Evolutionary conservation across 495 filamentous ascomycete genomes (phyloP).

Genomic region (Aspergillus conjunctus): DNA sequence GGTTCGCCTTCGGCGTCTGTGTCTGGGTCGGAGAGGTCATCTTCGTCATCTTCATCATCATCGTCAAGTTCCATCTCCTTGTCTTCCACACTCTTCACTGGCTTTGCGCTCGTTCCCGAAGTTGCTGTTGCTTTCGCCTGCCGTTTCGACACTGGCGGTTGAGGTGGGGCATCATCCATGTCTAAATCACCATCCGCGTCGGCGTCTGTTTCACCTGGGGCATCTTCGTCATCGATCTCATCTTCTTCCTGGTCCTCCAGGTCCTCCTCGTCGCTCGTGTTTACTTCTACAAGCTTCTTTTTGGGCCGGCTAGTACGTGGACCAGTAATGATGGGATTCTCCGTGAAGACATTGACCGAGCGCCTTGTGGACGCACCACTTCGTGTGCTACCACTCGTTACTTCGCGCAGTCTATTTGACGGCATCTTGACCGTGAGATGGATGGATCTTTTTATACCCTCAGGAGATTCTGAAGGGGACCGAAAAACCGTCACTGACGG

Average conservation of each 20-base stretch:
- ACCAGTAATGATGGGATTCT: slow-evolving; percentile 61
- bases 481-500: slow-evolving; percentile 55
- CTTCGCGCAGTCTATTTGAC: slow-evolving; percentile 78
- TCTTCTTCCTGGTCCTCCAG: slow-evolving; percentile 55
- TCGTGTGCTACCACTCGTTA: slow-evolving; percentile 50
- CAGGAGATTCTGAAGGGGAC: slow-evolving; percentile 56
- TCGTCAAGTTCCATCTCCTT: slow-evolving; percentile 62
- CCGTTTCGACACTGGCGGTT: slow-evolving; percentile 40
- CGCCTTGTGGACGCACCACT: slow-evolving; percentile 33
- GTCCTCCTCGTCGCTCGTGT: slow-evolving; percentile 59
- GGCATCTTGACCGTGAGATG: slow-evolving; percentile 84
- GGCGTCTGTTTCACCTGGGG: slow-evolving; percentile 48
- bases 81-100: slow-evolving; percentile 56
- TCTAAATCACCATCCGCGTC: slow-evolving; percentile 62
- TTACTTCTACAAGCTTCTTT: slow-evolving; percentile 69
- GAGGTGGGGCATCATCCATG: slow-evolving; percentile 55
- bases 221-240: slow-evolving; percentile 55
- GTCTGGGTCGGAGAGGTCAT: slow-evolving; percentile 51
- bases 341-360: slow-evolving; percentile 51
- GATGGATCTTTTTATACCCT: slow-evolving; percentile 63
- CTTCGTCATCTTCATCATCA: slow-evolving; percentile 57
- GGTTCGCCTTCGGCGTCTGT: slow-evolving; percentile 55
- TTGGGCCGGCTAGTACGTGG: slow-evolving; percentile 64
- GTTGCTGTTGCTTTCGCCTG: slow-evolving; percentile 30
- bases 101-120: slow-evolving; percentile 36